phyloP scores from a whole-genome alignment of 2,329 filamentous ascomycete genomes.

The Scytalidium sp. region DNA sequence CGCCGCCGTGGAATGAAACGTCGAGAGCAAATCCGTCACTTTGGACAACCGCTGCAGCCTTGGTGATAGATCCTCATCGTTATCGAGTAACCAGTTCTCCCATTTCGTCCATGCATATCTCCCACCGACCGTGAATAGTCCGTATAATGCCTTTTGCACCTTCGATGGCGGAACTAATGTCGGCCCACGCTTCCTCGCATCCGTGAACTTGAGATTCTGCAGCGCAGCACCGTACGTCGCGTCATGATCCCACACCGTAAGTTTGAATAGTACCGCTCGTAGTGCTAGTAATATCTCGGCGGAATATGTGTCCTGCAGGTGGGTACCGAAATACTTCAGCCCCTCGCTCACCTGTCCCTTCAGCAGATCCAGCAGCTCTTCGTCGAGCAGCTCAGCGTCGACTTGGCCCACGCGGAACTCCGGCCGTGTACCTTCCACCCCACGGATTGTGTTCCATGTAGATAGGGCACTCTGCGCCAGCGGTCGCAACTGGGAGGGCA shows the following conservation, averaged over 20 bases:
- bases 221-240: slow-evolving; percentile 91
- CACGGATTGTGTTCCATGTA: slow-evolving; percentile 69
- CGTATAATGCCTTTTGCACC: slow-evolving; percentile 82
- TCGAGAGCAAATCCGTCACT: slow-evolving; percentile 67
- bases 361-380: slow-evolving; percentile 83
- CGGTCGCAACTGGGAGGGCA: slow-evolving; percentile 62
- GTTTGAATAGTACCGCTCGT: slow-evolving; percentile 82
- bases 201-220: slow-evolving; percentile 87
- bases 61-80: slow-evolving; percentile 61
- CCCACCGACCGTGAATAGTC: slow-evolving; percentile 80
- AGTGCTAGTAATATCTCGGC: slow-evolving; percentile 79
- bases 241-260: slow-evolving; percentile 95
- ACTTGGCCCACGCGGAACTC: slow-evolving; percentile 94
- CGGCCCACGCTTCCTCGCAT: slow-evolving; percentile 66
- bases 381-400: slow-evolving; percentile 90
- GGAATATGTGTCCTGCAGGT: slow-evolving; percentile 82
- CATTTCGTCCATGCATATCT: slow-evolving; percentile 89
- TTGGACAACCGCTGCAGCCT: slow-evolving; percentile 57
- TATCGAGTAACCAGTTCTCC: slow-evolving; percentile 79
- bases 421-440: slow-evolving; percentile 75
- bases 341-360: slow-evolving; percentile 84
- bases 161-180: slow-evolving; percentile 69
- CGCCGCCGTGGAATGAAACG: slow-evolving; percentile 75
- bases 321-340: slow-evolving; percentile 78
- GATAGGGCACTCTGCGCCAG: slow-evolving; percentile 45